A percentile compares a stretch with the other conserved stretches of the same genome.
phyloP scores from a whole-genome alignment of 2,329 filamentous ascomycete genomes.

The Colletotrichum sp. region DNA sequence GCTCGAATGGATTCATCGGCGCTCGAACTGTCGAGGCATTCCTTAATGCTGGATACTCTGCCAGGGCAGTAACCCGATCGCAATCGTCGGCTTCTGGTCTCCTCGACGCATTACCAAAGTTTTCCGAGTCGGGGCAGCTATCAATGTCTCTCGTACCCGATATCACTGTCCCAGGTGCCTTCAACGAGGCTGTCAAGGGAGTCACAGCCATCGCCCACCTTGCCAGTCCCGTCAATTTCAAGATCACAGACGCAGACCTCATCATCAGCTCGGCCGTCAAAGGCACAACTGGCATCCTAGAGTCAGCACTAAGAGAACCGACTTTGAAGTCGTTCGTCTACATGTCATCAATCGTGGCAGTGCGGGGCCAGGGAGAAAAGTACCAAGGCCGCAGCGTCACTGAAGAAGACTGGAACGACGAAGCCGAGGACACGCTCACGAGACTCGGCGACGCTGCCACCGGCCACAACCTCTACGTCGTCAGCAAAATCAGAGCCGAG shows the following conservation, averaged over 20 bases:
- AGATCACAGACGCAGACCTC: constrained; percentile 41
- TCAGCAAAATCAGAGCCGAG: constrained; percentile 35
- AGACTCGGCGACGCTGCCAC: constrained; percentile 17
- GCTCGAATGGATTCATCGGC: constrained; percentile 44
- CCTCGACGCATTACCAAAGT: constrained; percentile 20
- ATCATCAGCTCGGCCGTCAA: constrained; percentile 44
- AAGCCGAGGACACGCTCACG: constrained; percentile 30
- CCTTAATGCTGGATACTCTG: constrained; percentile 38
- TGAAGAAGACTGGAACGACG: constrained; percentile 34
- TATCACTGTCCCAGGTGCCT: constrained; percentile 35
- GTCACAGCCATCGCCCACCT: constrained; percentile 48
- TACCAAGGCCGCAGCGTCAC: constrained; percentile 17
- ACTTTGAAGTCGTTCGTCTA: constrained; percentile 38
- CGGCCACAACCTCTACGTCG: constrained; percentile 26
- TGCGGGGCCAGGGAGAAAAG: not conserved
- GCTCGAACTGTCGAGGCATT: constrained; percentile 38
- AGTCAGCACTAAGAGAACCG: constrained; percentile 41
- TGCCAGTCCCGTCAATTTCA: constrained; percentile 41
- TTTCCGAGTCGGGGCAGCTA: constrained; percentile 21
- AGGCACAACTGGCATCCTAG: constrained; percentile 40
- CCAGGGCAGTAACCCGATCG: constrained; percentile 41
- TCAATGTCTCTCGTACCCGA: constrained; percentile 35
- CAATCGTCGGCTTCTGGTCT: constrained; percentile 21
- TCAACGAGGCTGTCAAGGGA: constrained; percentile 37
- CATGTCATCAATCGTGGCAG: constrained; percentile 27